Conservation (phyloP, 305 asterid species). For the Stenogyne calaminthoides region DNA sequence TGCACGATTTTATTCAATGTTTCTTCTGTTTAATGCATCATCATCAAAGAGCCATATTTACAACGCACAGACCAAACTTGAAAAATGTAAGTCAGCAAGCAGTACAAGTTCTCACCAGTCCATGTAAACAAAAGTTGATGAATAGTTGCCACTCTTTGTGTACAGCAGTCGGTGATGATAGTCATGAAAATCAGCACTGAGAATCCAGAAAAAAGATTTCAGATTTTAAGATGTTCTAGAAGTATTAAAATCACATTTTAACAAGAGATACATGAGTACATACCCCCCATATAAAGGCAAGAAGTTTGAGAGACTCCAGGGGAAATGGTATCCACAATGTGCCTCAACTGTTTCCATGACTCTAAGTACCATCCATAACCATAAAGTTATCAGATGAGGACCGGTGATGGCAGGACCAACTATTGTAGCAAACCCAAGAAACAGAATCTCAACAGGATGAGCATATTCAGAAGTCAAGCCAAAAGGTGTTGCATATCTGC, state of each 20-base stretch:
- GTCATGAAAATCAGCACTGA: slow-evolving; percentile 98
- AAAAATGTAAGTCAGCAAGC: slow-evolving; percentile 9
- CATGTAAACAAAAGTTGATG: slow-evolving; percentile 97
- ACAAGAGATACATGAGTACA: slow-evolving; percentile 28
- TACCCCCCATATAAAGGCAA: slow-evolving; percentile 98
- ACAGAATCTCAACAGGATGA: slow-evolving; percentile 96
- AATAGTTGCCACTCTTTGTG: slow-evolving; percentile 95
- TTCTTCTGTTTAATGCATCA: background rate
- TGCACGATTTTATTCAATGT: background rate
- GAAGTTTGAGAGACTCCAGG: slow-evolving; percentile 93
- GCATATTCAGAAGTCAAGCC: slow-evolving; percentile 99
- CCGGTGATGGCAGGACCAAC: slow-evolving; percentile 98
- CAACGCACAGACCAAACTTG: background rate
- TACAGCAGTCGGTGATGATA: slow-evolving; percentile 96
- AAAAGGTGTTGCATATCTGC: slow-evolving; percentile 98
- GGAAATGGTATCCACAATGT: slow-evolving; percentile 97
- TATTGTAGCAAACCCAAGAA: slow-evolving; percentile 97
- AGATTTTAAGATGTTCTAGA: slow-evolving; percentile 26
- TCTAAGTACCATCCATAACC: slow-evolving; percentile 98
- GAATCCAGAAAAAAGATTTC: slow-evolving; percentile 32
- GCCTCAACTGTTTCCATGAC: slow-evolving; percentile 99
- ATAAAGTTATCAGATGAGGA: slow-evolving; percentile 90
- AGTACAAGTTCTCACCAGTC: slow-evolving; percentile 68
- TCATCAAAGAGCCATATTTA: background rate
- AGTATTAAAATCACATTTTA: slow-evolving; percentile 14